Percentiles rank a stretch among this genome's conserved stretches.
phyloP scores from a whole-genome alignment of 2,329 filamentous ascomycete species.

The Neonectria sp. region DNA sequence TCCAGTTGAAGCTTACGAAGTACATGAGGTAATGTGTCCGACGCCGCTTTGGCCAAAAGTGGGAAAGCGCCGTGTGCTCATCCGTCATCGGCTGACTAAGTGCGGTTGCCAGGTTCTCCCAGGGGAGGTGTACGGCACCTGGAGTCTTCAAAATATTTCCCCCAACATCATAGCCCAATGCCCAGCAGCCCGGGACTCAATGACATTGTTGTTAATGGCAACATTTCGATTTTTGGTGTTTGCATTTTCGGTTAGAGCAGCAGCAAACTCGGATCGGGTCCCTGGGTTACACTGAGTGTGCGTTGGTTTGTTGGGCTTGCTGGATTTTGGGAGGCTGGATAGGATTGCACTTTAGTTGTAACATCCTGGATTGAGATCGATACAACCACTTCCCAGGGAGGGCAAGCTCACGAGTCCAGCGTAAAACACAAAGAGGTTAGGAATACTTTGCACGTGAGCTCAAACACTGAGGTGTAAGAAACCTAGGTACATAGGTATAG shows the following conservation, averaged over 20 bases:
- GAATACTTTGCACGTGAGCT: too few species aligned
- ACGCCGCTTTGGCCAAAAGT: slow-evolving; percentile 15
- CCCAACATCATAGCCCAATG: background rate
- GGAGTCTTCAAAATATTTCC: background rate
- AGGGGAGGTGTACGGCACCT: too few species aligned
- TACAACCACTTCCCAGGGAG: background rate
- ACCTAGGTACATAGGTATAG: too few species aligned
- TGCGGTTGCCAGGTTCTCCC: background rate
- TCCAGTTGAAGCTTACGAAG: slow-evolving; percentile 47
- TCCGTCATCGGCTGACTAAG: slow-evolving; percentile 24
- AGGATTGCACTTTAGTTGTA: background rate
- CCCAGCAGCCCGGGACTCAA: background rate
- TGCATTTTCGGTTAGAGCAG: background rate
- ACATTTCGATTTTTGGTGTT: background rate
- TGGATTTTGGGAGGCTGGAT: background rate
- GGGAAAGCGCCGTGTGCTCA: slow-evolving; percentile 23
- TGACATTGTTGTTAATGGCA: background rate
- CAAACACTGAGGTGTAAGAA: background rate
- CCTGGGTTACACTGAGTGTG: background rate
- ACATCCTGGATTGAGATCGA: background rate
- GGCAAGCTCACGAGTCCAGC: background rate
- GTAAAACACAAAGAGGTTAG: background rate
- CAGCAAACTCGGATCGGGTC: too few species aligned
- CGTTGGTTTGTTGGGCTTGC: background rate
- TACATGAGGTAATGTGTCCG: slow-evolving; percentile 48